Evolutionary conservation across 352 stramenopile species (phyloP).

Genomic region (Phytophthora melonis): DNA sequence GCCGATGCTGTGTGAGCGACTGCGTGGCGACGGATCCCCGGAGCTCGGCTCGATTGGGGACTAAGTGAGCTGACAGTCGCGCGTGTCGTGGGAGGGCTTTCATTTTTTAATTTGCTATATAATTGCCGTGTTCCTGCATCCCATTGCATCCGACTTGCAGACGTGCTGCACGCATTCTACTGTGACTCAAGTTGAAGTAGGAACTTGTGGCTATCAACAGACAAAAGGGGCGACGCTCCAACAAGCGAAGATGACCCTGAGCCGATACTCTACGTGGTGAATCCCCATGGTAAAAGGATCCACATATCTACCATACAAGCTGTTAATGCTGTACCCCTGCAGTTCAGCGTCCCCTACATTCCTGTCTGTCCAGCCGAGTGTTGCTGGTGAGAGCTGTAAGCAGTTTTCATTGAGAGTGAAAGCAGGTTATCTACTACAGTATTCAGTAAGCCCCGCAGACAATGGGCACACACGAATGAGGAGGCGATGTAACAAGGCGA

Average conservation of each 20-base stretch:
- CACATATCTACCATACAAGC: too few species aligned
- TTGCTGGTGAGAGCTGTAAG: background rate
- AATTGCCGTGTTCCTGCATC: constrained; percentile 9
- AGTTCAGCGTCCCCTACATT: too few species aligned
- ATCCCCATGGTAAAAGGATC: too few species aligned
- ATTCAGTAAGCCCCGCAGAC: constrained; percentile 11
- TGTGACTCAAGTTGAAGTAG: background rate
- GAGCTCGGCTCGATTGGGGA: constrained; percentile 89
- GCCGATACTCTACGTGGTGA: too few species aligned
- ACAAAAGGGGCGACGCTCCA: too few species aligned
- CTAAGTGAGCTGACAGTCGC: constrained; percentile 29
- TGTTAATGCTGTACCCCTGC: too few species aligned
- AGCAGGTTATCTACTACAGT: constrained; percentile 4
- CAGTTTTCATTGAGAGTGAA: background rate
- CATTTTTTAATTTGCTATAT: constrained; percentile 44
- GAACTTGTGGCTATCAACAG: too few species aligned
- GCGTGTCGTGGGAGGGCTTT: constrained; percentile 21
- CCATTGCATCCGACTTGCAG: background rate
- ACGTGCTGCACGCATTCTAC: background rate
- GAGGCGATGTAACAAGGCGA: constrained; percentile 19
- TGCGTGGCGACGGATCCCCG: constrained; percentile 83
- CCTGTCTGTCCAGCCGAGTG: background rate
- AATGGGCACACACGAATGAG: constrained; percentile 8
- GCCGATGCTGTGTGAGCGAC: constrained; percentile 85
- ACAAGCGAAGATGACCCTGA: too few species aligned